phyloP scores from a whole-genome alignment of 306 rosid genomes.

The Prunus armeniaca region DNA sequence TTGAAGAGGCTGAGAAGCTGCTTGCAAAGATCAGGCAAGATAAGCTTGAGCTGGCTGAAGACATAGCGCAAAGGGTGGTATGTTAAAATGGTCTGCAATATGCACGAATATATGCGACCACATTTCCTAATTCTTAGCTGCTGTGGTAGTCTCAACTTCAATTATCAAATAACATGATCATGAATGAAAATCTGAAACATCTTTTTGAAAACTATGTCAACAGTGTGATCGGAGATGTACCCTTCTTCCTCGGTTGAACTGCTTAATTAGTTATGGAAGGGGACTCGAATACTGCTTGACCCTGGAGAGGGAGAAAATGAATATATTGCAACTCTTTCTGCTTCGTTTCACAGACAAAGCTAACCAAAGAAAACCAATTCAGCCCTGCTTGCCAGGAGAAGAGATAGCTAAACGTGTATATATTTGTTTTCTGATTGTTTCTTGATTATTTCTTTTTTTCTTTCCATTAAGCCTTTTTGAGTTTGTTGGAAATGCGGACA shows the following conservation, averaged over 20 bases:
- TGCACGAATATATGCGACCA: not conserved
- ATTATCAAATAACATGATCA: not conserved
- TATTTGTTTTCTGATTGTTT: too few species aligned
- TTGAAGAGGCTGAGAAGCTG: conserved; percentile 16
- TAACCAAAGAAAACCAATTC: not conserved
- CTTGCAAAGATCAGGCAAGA: not conserved
- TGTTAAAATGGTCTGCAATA: not conserved
- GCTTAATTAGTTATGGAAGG: not conserved
- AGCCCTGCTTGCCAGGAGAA: conserved; percentile 16
- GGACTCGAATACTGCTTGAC: not conserved
- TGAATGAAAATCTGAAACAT: not conserved
- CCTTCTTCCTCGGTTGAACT: not conserved
- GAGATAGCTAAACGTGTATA: conserved; percentile 22
- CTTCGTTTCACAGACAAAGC: conserved; percentile 20
- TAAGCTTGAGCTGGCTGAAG: not conserved
- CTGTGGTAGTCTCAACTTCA: not conserved
- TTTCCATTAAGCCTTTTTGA: not conserved
- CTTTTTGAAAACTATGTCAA: not conserved
- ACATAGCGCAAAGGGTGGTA: not conserved
- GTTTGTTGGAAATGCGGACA: not conserved
- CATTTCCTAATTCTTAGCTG: not conserved
- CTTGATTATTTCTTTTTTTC: not conserved
- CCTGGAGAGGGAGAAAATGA: not conserved
- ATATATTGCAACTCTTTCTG: conserved; percentile 4
- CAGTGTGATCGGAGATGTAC: not conserved